phyloP scores from a whole-genome alignment of 2,329 filamentous ascomycete genomes.

The Colletotrichum siamense region DNA sequence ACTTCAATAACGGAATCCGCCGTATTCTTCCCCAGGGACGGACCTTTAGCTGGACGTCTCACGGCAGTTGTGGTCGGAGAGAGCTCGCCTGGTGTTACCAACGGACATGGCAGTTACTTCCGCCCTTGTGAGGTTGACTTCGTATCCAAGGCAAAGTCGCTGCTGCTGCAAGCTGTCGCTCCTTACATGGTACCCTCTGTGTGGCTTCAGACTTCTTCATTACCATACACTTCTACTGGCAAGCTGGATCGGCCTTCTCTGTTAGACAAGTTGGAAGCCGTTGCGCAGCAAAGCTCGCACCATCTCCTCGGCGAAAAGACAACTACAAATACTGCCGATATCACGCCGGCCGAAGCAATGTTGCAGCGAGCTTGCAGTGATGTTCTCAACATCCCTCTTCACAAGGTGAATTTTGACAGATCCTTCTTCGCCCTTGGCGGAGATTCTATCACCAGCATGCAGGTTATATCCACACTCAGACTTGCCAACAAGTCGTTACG shows the following conservation, averaged over 20 bases:
- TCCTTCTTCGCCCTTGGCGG: not conserved
- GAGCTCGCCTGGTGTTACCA: not conserved
- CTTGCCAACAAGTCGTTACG: not conserved
- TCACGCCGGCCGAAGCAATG: not conserved
- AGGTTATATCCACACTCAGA: not conserved
- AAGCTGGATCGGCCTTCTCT: constrained; percentile 24
- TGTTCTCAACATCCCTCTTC: not conserved
- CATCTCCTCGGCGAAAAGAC: not conserved
- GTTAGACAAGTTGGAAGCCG: not conserved
- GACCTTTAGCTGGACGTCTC: not conserved
- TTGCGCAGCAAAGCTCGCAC: not conserved
- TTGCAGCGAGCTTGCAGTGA: not conserved
- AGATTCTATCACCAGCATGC: constrained; percentile 12
- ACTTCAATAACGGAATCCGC: constrained; percentile 43
- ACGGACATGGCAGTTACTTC: not conserved
- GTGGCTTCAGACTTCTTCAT: constrained; percentile 29
- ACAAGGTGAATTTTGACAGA: not conserved
- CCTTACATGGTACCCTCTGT: constrained; percentile 39
- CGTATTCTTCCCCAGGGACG: not conserved
- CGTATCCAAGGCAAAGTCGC: constrained; percentile 26
- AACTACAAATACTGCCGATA: too few relatives aligned
- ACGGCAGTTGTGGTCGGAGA: not conserved
- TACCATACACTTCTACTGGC: constrained; percentile 24
- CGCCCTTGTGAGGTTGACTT: not conserved
- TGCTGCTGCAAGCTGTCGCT: constrained; percentile 38